These are phyloP conservation scores for Russula abietina DNA, from an alignment of 768 basidiomycete species.

Conservation along the genomic window DNA sequence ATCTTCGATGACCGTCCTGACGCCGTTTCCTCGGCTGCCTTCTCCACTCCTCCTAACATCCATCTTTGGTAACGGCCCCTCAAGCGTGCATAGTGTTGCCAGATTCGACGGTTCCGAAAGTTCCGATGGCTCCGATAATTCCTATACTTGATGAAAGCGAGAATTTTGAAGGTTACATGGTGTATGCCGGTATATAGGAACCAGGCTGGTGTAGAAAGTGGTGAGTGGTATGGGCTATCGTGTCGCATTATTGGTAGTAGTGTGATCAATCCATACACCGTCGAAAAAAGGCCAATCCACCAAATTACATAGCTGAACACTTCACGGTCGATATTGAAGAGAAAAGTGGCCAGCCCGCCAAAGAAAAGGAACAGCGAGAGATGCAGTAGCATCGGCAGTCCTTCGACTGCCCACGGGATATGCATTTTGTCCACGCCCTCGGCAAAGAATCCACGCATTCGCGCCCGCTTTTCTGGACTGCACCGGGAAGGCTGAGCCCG, in stretches of 20 bases:
- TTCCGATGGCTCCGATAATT: too few species aligned
- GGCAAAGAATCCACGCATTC: not conserved
- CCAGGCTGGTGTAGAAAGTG: not conserved
- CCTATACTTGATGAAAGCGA: not conserved
- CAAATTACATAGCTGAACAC: not conserved
- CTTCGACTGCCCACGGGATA: not conserved
- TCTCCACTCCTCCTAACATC: not conserved
- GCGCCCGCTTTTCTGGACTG: constrained; percentile 5
- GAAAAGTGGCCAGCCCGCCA: not conserved
- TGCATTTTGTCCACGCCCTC: not conserved
- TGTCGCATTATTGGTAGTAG: not conserved
- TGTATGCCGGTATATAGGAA: not conserved
- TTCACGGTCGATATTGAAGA: not conserved
- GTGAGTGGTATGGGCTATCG: not conserved
- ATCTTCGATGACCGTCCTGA: not conserved
- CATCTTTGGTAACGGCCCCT: not conserved
- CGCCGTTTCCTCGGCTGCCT: not conserved
- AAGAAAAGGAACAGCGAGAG: not conserved
- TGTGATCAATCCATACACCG: not conserved
- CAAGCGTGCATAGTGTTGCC: too few species aligned
- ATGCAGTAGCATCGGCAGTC: not conserved
- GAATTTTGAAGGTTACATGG: not conserved
- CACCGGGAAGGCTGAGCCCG: not conserved
- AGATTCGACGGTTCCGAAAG: too few species aligned
- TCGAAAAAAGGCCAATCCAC: too few species aligned